phyloP scores from a whole-genome alignment of 2,329 filamentous ascomycete species.

The Sarocladium oryzae region DNA sequence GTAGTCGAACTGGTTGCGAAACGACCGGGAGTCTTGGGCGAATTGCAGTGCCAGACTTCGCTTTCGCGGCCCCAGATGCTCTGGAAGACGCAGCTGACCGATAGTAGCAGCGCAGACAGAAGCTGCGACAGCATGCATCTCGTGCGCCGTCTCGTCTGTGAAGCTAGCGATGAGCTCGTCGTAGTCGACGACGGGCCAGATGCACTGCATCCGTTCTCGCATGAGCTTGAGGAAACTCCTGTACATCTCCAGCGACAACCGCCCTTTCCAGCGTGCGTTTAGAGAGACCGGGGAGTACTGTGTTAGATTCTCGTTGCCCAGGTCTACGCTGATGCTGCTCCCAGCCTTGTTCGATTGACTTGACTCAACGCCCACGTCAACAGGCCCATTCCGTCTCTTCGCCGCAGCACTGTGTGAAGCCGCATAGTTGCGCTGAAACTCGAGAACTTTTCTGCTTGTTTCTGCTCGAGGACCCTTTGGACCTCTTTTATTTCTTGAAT shows the following conservation, averaged over 20 bases:
- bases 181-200: slow-evolving; percentile 19
- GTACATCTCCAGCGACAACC: slow-evolving; percentile 15
- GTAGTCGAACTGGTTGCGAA: slow-evolving; percentile 19
- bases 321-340: neutral
- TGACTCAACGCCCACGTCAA: neutral
- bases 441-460: slow-evolving; percentile 8
- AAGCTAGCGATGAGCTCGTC: slow-evolving; percentile 16
- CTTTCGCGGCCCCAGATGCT: slow-evolving; percentile 14
- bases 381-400: neutral
- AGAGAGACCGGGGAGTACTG: neutral
- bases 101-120: slow-evolving; percentile 21
- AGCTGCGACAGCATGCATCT: slow-evolving; percentile 19
- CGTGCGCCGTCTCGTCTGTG: slow-evolving; percentile 13
- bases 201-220: slow-evolving; percentile 14
- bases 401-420: neutral
- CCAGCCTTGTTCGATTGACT: neutral
- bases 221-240: slow-evolving; percentile 17
- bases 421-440: slow-evolving; percentile 3
- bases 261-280: neutral
- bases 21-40: slow-evolving; percentile 13
- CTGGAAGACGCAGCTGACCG: slow-evolving; percentile 19
- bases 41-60: slow-evolving; percentile 6
- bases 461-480: slow-evolving; percentile 11
- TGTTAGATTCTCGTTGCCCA: neutral
- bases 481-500: slow-evolving; percentile 11